Percentiles rank a stretch among this genome's conserved stretches.
Evolutionary conservation across 345 rosid genomes (phyloP).

Genomic region (Isatis tinctoria): DNA sequence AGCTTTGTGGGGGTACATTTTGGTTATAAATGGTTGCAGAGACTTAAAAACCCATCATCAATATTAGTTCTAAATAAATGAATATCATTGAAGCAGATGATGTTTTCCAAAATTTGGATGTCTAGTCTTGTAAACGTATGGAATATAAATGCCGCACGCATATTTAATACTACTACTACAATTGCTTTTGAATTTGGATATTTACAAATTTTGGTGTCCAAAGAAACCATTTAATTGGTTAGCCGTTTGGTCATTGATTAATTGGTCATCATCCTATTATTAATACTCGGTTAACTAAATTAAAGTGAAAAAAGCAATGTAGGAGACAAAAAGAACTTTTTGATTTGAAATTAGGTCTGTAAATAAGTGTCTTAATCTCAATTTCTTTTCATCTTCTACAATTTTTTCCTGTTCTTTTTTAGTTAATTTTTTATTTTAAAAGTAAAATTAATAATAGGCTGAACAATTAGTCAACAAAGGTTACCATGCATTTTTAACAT

Average conservation of each 20-base stretch:
- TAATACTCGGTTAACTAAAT: neutral
- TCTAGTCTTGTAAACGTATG: slow-evolving; percentile 9
- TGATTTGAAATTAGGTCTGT: no score
- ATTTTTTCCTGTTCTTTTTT: no score
- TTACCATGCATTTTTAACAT: no score
- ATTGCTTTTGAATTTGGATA: neutral
- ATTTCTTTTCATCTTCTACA: no score
- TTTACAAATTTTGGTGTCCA: neutral
- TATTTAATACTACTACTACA: neutral
- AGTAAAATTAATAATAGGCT: no score
- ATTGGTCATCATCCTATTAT: neutral
- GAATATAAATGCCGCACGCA: neutral
- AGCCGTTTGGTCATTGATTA: neutral
- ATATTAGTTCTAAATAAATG: neutral
- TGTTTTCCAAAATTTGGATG: neutral
- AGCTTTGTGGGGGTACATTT: neutral
- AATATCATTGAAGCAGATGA: neutral
- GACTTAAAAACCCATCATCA: neutral
- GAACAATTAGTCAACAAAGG: no score
- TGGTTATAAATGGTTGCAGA: slow-evolving; percentile 2
- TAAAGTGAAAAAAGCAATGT: neutral
- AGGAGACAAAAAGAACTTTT: neutral
- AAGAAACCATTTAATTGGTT: slow-evolving; percentile 15
- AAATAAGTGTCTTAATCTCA: no score
- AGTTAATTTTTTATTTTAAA: no score